These are phyloP conservation scores for Acacia concinna DNA, from an alignment of 331 rosid genomes.

Conservation along the genomic window DNA sequence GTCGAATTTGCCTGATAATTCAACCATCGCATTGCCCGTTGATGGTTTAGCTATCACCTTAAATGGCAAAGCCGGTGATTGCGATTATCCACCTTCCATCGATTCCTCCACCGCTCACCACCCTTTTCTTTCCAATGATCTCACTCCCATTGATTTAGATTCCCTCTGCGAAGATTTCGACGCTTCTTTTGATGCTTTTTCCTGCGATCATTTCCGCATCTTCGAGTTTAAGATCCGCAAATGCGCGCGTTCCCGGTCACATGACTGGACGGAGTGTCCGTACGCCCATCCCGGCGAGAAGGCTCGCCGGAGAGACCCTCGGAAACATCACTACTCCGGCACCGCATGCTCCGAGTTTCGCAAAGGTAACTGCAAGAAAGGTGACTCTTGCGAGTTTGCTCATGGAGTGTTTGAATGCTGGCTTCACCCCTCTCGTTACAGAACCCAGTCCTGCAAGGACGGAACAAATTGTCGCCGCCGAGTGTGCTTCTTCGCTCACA, in stretches of 20 bases:
- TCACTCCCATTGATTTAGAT: slow-evolving; percentile 26
- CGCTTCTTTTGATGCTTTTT: slow-evolving; percentile 41
- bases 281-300: slow-evolving; percentile 88
- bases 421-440: slow-evolving; percentile 86
- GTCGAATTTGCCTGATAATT: slow-evolving; percentile 45
- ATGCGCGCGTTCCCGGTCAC: slow-evolving; percentile 80
- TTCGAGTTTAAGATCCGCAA: slow-evolving; percentile 69
- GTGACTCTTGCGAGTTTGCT: slow-evolving; percentile 76
- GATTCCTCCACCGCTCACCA: slow-evolving; percentile 43
- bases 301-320: slow-evolving; percentile 91
- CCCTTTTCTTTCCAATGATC: slow-evolving; percentile 43
- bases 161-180: slow-evolving; percentile 37
- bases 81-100: slow-evolving; percentile 28
- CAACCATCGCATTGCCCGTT: slow-evolving; percentile 28
- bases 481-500: slow-evolving; percentile 88
- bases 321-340: slow-evolving; percentile 65
- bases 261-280: slow-evolving; percentile 94
- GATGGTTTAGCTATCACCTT: slow-evolving; percentile 13
- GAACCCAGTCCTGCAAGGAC: slow-evolving; percentile 90
- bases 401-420: slow-evolving; percentile 96
- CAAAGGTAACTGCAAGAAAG: slow-evolving; percentile 59
- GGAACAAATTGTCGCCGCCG: slow-evolving; percentile 63
- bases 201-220: slow-evolving; percentile 81
- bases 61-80: slow-evolving; percentile 31
- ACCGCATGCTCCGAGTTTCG: slow-evolving; percentile 75